Base-by-base conservation (phyloP, 225 moss, liverwort and hornwort genomes). In the Bryoerythrophyllum caledonicum region DNA sequence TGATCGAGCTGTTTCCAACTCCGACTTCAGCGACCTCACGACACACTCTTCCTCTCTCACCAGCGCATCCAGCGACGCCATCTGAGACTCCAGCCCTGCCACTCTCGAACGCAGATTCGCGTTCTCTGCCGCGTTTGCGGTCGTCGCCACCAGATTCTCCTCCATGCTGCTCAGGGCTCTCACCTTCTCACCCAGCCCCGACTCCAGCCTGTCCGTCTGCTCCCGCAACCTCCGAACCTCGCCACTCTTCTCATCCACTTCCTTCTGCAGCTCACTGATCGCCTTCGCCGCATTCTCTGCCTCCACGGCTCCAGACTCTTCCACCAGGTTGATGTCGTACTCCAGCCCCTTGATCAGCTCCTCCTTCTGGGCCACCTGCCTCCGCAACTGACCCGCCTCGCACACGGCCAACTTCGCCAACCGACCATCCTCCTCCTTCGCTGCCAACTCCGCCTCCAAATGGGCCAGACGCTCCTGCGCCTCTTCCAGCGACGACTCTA, bases 281-380 rank as follows among this genome's bases (percentile, higher is more conserved):
- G 24, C 58, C 76, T 79, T 85, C 1, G 81, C 62, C 78, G 83
- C 78, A 61, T 49, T 78, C 74, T 88, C 88, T 0, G 85, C 76
- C 79, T 88, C 85, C 53, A 35, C 67, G 38, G 71, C 55, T 67
- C 78, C 88, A 15, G 88, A 64, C 67, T 83, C 83, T 72, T 88
- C 85, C 46, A 88, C 67, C 11, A 85, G 76, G 56, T 88, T 83
- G 71, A 88, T 86, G 73, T 85, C 81, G 74, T 81, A 85, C 16
- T 88, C 88, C 2, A 88, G 71, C 25, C 85, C 88, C 53, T 88
- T 88, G 55, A 88, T 88, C 8, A 88, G 74, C 43, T 86, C 85
- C 71, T 85, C 88, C 67, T 81, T 88, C 73, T 85, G 82, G 4
- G 78, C 78, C 53, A 83, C 78, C 76, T 88, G 82, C 60, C 63